Evolutionary conservation across 805 yeast genomes (phyloP).

Genomic region (Tetrapisispora phaffii): DNA sequence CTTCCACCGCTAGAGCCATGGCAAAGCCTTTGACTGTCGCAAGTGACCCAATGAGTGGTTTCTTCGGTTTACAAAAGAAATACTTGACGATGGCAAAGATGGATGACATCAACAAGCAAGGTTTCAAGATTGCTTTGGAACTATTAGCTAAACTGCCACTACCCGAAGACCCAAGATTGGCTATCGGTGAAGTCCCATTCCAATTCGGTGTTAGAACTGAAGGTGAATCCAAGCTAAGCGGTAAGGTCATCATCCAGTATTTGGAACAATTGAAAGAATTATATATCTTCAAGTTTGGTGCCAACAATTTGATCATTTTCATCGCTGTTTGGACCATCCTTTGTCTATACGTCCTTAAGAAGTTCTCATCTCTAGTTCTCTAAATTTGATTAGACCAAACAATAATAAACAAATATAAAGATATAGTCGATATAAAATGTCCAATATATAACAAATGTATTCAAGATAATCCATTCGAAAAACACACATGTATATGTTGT

Average conservation of each 20-base stretch:
- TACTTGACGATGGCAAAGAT: conserved; percentile 30
- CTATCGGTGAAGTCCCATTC: conserved; percentile 40
- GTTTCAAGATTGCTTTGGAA: conserved; percentile 43
- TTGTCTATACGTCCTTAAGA: conserved; percentile 24
- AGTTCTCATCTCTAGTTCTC: conserved; percentile 16
- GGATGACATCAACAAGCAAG: conserved; percentile 34
- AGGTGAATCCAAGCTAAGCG: conserved; percentile 42
- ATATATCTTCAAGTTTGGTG: conserved; percentile 38
- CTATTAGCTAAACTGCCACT: conserved; percentile 38
- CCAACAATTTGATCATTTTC: conserved; percentile 29
- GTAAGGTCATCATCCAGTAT: conserved; percentile 41
- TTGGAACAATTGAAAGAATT: conserved; percentile 38
- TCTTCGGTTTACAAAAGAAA: conserved; percentile 40
- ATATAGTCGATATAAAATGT: no score
- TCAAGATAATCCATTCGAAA: no score
- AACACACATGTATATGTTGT: no score
- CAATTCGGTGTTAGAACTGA: conserved; percentile 46
- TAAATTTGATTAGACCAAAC: no score
- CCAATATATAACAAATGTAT: no score
- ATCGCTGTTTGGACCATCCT: conserved; percentile 26
- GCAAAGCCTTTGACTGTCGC: conserved; percentile 43
- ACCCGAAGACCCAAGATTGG: conserved; percentile 25
- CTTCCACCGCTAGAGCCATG: conserved; percentile 39
- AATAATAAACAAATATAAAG: no score
- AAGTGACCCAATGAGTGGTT: conserved; percentile 46